Evolutionary conservation across 495 filamentous ascomycete genomes (phyloP), one percentile per base, ranked within the genome.

Genomic region (Thermochaetoides thermophila): DNA sequence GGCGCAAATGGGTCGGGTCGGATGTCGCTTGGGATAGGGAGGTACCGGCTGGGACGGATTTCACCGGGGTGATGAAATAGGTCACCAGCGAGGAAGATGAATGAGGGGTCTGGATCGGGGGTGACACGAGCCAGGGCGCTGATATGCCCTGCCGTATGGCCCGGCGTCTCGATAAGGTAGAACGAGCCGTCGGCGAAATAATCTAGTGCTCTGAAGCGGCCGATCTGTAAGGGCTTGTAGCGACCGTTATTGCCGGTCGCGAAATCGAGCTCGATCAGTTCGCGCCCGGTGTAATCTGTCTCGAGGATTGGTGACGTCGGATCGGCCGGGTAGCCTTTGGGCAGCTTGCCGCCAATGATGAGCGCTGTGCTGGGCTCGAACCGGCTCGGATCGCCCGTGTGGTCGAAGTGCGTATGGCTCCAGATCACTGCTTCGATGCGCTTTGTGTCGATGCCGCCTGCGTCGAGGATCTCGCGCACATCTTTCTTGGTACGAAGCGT

Each of bases 401-500:
- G 76, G 42, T 78, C 74, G 39, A 69, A 68, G 44, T 80, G 76
- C 32, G 50, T 49, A 38, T 76, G 71, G 18, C 64, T 69, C 64
- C 68, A 73, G 28, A 78, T 59, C 21, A 78, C 57, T 9, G 56
- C 66, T n/a, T 73, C 63, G 28, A 81, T 66, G 15, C 46, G 47
- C 8, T 43, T 44, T 0, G 56, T 44, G 15, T 66, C 49, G 7
- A 71, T 43, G 5, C 59, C 64, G 28, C 62, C 39, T 10, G 63
- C 60, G 4, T 57, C 35, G 1, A 76, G 43, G 22, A 71, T 61
- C 12, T 73, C 68, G 10, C 43, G 45, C 0, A 76, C 61, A 23
- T 64, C 51, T 33, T 66, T 64, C 1, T 63, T 50, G 3, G 64
- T 64, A 1, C 40, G 29, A 8, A 73, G 34, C 1, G 22, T 37